phyloP scores from a whole-genome alignment of 768 basidiomycete species.

The Macrolepiota dolichaula region DNA sequence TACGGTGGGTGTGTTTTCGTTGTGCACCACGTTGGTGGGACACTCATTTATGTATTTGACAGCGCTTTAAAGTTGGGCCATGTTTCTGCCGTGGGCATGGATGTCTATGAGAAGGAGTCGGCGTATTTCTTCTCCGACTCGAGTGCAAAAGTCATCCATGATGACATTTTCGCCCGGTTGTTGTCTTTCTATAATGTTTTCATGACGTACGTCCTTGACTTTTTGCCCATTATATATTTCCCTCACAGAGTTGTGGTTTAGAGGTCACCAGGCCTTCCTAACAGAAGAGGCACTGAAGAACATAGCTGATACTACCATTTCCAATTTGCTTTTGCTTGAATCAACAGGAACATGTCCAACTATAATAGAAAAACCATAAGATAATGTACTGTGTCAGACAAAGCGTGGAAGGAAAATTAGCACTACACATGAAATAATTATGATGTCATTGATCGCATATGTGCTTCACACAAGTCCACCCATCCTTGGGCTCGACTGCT shows the following conservation, averaged over 20 bases:
- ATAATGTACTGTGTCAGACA: background rate
- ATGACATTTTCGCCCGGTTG: constrained; percentile 41
- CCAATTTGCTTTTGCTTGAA: constrained; percentile 31
- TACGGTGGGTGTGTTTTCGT: constrained; percentile 25
- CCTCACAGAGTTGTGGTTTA: constrained; percentile 10
- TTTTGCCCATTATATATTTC: background rate
- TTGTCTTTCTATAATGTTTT: constrained; percentile 44
- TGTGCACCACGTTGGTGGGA: background rate
- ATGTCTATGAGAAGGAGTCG: constrained; percentile 40
- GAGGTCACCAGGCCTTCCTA: constrained; percentile 42
- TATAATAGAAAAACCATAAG: constrained; percentile 15
- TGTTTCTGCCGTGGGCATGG: constrained; percentile 39
- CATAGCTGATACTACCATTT: constrained; percentile 37
- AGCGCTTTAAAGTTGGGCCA: constrained; percentile 38
- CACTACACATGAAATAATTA: too few relatives aligned
- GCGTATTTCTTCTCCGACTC: constrained; percentile 41
- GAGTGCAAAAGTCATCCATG: constrained; percentile 39
- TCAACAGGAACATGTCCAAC: constrained; percentile 28
- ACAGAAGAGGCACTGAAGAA: constrained; percentile 36
- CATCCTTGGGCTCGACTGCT: too few relatives aligned
- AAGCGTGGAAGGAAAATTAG: too few relatives aligned
- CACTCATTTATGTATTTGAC: background rate
- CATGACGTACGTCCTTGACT: constrained; percentile 29
- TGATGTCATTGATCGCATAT: too few relatives aligned
- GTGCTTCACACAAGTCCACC: too few relatives aligned